phyloP scores from a whole-genome alignment of 2,329 filamentous ascomycete genomes.

The Grosmannia huntii region DNA sequence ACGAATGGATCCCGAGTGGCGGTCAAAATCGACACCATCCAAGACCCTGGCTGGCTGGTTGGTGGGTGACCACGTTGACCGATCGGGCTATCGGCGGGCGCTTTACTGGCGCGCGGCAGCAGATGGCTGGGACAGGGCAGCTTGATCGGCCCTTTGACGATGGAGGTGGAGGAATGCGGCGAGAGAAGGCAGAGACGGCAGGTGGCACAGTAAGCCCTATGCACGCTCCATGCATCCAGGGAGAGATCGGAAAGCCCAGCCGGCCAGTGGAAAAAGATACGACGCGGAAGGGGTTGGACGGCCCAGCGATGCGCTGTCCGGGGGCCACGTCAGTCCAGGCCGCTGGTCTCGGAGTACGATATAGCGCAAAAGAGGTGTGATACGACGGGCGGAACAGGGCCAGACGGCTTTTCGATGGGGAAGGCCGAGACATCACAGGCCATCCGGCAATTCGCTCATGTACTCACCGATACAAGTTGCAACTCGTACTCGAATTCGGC shows the following conservation, averaged over 20 bases:
- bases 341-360: not conserved
- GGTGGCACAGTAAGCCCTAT: no score
- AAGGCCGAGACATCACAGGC: not conserved
- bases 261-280: not conserved
- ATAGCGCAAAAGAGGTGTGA: not conserved
- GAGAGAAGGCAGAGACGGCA: no score
- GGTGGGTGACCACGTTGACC: not conserved
- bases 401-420: not conserved
- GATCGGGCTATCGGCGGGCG: not conserved
- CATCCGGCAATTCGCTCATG: not conserved
- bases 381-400: not conserved
- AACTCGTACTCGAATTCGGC: no score
- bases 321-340: not conserved
- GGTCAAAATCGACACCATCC: not conserved
- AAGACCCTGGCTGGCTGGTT: no score
- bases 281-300: not conserved
- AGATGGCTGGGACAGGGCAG: not conserved
- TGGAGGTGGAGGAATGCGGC: no score
- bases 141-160: not conserved
- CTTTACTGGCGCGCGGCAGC: constrained; percentile 5
- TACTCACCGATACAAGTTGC: not conserved
- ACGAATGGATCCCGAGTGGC: not conserved
- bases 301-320: not conserved
- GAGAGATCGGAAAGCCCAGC: not conserved
- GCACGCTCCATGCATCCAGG: no score